Evolutionary conservation across 106 monocot species (phyloP).

Genomic region (Acorus calamus): DNA sequence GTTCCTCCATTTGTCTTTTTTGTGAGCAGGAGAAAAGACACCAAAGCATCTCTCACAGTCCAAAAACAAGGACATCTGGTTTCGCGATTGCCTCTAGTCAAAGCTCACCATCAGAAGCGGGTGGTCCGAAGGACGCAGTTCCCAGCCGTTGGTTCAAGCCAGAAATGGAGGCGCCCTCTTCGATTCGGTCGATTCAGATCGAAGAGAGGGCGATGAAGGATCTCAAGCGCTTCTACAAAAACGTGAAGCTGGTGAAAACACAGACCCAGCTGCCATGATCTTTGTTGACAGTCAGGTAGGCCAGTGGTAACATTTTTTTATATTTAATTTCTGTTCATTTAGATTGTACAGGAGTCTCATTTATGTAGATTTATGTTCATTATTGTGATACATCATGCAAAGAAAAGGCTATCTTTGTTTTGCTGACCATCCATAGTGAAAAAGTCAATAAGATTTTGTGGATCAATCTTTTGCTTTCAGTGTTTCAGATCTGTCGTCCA

Average conservation of each 20-base stretch:
- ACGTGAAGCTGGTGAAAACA: constrained; percentile 64
- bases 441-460: too few species aligned
- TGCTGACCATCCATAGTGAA: too few species aligned
- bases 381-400: too few species aligned
- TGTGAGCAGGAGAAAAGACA: constrained; percentile 65
- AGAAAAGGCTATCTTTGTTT: too few species aligned
- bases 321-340: too few species aligned
- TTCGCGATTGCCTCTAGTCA: constrained; percentile 35
- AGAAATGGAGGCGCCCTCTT: constrained; percentile 73
- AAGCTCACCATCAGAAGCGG: constrained; percentile 31
- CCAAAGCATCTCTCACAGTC: constrained; percentile 49
- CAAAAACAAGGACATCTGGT: constrained; percentile 59
- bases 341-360: too few species aligned
- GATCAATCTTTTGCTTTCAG: too few species aligned
- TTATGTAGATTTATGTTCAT: too few species aligned
- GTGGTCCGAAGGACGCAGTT: constrained; percentile 24
- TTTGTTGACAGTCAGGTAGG: too few species aligned
- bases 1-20: not conserved
- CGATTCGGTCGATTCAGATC: constrained; percentile 88
- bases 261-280: constrained; percentile 24
- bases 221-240: constrained; percentile 82
- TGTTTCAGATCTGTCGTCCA: too few species aligned
- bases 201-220: constrained; percentile 97
- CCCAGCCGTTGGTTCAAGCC: constrained; percentile 97
- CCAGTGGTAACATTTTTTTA: too few species aligned